Evolutionary conservation across 164 flowering plant species (phyloP), one percentile per base, ranked within the genome.

Genomic region (Protea cynaroides): DNA sequence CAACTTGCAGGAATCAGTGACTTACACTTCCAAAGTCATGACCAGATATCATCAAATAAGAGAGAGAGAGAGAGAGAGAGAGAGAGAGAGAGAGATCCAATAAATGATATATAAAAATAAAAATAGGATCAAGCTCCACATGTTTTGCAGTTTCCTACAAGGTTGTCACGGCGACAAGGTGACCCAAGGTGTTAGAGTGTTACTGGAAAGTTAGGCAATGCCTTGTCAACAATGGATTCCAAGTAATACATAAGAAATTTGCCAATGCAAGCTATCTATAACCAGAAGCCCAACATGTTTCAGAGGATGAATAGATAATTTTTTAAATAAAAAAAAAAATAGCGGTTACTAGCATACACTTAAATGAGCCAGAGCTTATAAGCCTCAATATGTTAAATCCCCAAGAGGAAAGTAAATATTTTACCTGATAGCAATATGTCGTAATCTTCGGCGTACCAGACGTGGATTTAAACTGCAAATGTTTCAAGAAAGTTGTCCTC

Each of bases 341-440:
- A 54, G 50, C 4, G 2, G 34, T 29, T 29, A 29, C 34, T 29
- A 29, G 5, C 34, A 29, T 29, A 2, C 40, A 15, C 34, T 34
- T 15, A 56, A 38, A 15, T 6, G 9, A 53, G 44, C 57, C 40
- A 37, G n/a, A 55, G 6, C 38, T 54, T 13, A 1, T 21, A 38
- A 1, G 19, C 34, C 25, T 38, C 34, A 64, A 18, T 13, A 40
- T 17, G 38, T 13, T 25, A 25, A 36, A 23, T 29, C 5, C 34
- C 5, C 34, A 29, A 5, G 34, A 18, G 18, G 22, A 14, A 56
- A 56, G 62, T 13, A 10, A 54, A 19, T 53, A 62, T 4, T n/a
- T 66, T 84, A 93, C 98, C 97, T 90, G 72, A 70, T 55, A 55
- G 98, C 97, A 71, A 86, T 69, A 77, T 89, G 98, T 10, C 97